Conservation (phyloP, 495 filamentous ascomycete genomes). For the Durotheca rogersii region DNA sequence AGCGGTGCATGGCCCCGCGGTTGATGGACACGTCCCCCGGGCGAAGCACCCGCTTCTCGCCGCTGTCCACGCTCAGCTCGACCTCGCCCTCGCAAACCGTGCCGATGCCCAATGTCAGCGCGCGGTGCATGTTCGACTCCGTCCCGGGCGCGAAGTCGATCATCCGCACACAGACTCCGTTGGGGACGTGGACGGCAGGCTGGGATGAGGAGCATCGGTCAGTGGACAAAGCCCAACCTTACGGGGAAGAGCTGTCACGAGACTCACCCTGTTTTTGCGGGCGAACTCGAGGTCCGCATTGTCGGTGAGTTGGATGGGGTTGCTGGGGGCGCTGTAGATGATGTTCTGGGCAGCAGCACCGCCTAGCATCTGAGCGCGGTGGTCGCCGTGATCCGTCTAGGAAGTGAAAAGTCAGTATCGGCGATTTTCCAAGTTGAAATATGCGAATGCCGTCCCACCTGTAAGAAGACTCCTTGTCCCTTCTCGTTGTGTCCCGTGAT, state of each 20-base stretch:
- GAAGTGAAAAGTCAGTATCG: no score
- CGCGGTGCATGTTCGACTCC: slow-evolving; percentile 1
- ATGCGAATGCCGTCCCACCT: not conserved
- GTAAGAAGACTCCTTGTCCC: not conserved
- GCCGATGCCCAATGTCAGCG: not conserved
- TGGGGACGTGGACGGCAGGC: slow-evolving; percentile 2
- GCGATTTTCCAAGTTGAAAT: no score
- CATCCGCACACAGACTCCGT: not conserved
- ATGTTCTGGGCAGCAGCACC: slow-evolving; percentile 4
- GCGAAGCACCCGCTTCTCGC: not conserved
- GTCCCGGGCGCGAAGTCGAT: slow-evolving; percentile 5
- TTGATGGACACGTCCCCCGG: slow-evolving; percentile 1
- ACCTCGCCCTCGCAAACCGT: slow-evolving; percentile 2
- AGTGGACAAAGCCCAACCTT: not conserved
- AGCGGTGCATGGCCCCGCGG: slow-evolving; percentile 3
- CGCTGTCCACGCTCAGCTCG: not conserved
- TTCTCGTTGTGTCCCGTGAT: slow-evolving; percentile 2
- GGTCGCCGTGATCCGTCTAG: slow-evolving; percentile 1
- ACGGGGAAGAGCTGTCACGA: no score
- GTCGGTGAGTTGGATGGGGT: slow-evolving; percentile 2
- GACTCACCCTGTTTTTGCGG: not conserved
- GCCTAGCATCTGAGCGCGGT: not conserved
- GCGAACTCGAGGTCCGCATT: slow-evolving; percentile 1
- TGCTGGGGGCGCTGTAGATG: not conserved
- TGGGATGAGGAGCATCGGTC: no score